Base-by-base conservation (phyloP, 192 early-diverging fungal genomes). In the Obelidium mucronatum region DNA sequence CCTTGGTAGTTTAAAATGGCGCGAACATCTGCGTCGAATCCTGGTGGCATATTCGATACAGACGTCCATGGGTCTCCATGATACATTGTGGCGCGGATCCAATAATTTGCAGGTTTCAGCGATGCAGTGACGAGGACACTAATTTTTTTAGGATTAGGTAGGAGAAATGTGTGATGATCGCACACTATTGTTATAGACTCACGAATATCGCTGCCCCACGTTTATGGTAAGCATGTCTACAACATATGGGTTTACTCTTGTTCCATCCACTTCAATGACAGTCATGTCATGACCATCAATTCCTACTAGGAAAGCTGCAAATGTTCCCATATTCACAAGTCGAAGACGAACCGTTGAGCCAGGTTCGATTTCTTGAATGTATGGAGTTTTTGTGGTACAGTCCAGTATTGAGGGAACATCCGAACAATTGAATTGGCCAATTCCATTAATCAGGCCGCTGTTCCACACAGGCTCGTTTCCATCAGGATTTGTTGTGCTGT, bases 401-500 rank as follows among this genome's bases (percentile, higher is more conserved):
- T 8, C 55, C 34, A 37, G 34, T 26, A 19, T 15, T 6, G 5
- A 1, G n/a, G 59, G 36, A 26, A 35, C 59, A 5, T 48, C 40
- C 17, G 56, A 22, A 37, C 72, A 74, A 61, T 77, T 62, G 40
- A 61, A 77, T 19, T 77, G 51, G 26, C 78, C 78, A 35, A 80
- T 73, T 28, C 87, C 83, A 61, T 89, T 88, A 24, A 93, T 87
- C 40, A 93, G 79, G 19, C 86, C 92, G 36, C 85, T 83, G 52
- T 89, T 83, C 48, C 86, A 85, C 11, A 89, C 88, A 26, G 89
- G 87, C 67, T 89, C 88, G n/a, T 85, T 85, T 39, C 88, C 87
- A 36, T 75, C 85, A 4, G 85, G 87, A 79, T 90, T 88, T 56
- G 79, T 79, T 79, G 85, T 84, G 80, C 81, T 40, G 40, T 58